Conservation (phyloP, 139 green algal genomes). For the Coccomyxa sp. region DNA sequence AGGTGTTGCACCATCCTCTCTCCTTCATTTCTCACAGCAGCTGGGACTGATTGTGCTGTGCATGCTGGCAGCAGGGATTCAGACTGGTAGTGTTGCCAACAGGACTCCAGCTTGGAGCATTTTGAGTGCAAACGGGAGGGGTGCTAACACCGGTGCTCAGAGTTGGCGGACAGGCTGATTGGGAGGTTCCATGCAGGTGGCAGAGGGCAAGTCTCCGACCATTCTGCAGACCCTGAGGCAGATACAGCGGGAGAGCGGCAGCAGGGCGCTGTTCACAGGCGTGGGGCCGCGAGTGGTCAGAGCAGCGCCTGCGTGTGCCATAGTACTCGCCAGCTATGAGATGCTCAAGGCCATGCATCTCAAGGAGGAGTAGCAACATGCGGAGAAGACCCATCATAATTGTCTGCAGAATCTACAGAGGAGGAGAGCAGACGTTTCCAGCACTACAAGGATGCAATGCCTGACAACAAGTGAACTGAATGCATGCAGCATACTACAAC, state of each 20-base stretch:
- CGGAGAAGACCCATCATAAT: too few species aligned
- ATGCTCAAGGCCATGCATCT: conserved; percentile 54
- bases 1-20: conserved; percentile 38
- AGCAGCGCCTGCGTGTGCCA: conserved; percentile 82
- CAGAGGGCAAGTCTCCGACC: background rate
- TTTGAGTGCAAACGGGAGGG: background rate
- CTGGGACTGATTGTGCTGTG: background rate
- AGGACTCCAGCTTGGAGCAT: background rate
- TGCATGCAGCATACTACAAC: too few species aligned
- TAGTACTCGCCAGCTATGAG: conserved; percentile 88
- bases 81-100: too few species aligned
- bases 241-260: conserved; percentile 41
- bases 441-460: too few species aligned
- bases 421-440: too few species aligned
- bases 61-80: too few species aligned
- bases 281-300: conserved; percentile 60
- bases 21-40: background rate
- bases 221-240: conserved; percentile 7
- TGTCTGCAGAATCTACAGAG: too few species aligned
- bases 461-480: too few species aligned
- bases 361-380: too few species aligned
- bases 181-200: background rate
- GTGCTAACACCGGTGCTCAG: background rate
- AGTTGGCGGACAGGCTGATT: background rate
- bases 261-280: conserved; percentile 71